A percentile compares a stretch with the other conserved stretches of the same genome.
Evolutionary conservation across 2,329 filamentous ascomycete genomes (phyloP).

Genomic region (Beauveria sp.): DNA sequence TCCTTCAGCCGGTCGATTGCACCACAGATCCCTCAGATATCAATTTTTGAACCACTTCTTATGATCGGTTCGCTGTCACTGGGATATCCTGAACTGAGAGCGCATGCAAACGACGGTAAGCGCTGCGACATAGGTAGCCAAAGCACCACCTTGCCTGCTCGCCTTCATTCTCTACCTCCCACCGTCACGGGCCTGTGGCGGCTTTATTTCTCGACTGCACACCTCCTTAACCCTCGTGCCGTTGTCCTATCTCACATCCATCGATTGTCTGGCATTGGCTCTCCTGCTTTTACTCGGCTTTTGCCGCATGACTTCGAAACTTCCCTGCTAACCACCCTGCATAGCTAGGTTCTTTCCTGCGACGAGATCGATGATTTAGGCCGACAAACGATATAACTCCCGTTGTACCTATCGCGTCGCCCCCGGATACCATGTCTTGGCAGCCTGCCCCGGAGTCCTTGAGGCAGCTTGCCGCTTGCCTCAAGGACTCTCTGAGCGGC

Average conservation of each 20-base stretch:
- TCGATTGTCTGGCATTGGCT: neutral
- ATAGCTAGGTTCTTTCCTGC: constrained; percentile 12
- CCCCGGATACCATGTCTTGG: constrained; percentile 68
- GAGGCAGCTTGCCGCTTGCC: constrained; percentile 78
- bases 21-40: neutral
- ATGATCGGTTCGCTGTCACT: neutral
- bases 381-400: neutral
- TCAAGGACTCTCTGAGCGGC: constrained; percentile 86
- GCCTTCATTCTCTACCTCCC: constrained; percentile 1
- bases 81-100: neutral
- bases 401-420: neutral
- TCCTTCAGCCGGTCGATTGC: neutral
- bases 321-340: neutral
- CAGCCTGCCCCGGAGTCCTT: constrained; percentile 82
- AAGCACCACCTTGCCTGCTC: neutral
- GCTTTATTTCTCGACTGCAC: neutral
- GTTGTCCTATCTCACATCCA: neutral
- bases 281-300: neutral
- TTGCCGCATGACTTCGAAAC: neutral
- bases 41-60: neutral
- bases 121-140: neutral
- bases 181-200: neutral
- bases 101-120: constrained; percentile 3
- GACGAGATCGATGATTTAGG: constrained; percentile 6
- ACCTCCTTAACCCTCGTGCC: neutral